Evolutionary conservation across 768 basidiomycete genomes (phyloP).

Genomic region (Hypholoma sublateritium): DNA sequence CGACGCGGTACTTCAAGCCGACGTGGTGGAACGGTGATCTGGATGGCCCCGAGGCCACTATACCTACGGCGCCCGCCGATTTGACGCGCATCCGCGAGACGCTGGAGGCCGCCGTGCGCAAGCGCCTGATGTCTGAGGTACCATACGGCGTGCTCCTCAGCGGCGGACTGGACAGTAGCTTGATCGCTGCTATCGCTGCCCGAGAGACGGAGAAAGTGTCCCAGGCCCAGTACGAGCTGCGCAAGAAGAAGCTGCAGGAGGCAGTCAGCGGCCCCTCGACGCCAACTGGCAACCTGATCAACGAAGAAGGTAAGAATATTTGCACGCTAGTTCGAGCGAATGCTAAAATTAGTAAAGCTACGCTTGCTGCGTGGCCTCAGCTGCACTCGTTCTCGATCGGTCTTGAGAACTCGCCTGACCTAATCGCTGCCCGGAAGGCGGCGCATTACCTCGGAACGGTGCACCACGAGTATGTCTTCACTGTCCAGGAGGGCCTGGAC

Average conservation of each 20-base stretch:
- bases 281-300: conserved; percentile 43
- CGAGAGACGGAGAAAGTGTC: conserved; percentile 93
- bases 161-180: conserved; percentile 92
- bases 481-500: conserved; percentile 96
- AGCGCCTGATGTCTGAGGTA: conserved; percentile 97
- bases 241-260: conserved; percentile 59
- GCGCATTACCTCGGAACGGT: conserved; percentile 92
- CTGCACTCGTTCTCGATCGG: conserved; percentile 98
- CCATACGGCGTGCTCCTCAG: conserved; percentile 96
- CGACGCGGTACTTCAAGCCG: conserved; percentile 84
- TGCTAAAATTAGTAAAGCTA: conserved; percentile 40
- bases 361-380: conserved; percentile 89
- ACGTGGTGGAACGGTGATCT: conserved; percentile 88
- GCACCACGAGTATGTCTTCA: conserved; percentile 98
- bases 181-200: conserved; percentile 94
- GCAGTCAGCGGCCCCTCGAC: conserved; percentile 55
- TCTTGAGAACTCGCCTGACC: conserved; percentile 91
- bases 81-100: conserved; percentile 71
- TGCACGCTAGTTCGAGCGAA: background rate
- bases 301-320: conserved; percentile 51
- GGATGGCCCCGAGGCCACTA: conserved; percentile 50
- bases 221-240: conserved; percentile 71
- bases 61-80: conserved; percentile 65
- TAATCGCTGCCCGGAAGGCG: conserved; percentile 90
- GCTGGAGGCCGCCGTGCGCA: conserved; percentile 89